A percentile compares a stretch with the other conserved stretches of the same genome.
These are phyloP conservation scores for Cutaneotrichosporon dermatis DNA, from an alignment of 1,284 basidiomycete species.

Conservation along the genomic window DNA sequence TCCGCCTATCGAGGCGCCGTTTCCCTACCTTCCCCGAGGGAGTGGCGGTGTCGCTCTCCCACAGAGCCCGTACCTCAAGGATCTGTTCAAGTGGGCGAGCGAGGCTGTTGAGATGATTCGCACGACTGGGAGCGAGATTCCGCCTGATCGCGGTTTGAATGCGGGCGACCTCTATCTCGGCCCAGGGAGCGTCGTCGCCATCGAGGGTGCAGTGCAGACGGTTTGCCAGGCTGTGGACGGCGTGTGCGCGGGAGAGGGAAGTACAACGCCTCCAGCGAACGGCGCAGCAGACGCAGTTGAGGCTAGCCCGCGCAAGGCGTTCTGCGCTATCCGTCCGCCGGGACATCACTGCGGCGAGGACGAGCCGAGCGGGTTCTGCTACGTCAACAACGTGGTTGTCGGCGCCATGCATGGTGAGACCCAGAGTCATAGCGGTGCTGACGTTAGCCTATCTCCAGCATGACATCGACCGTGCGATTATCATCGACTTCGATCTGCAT, in stretches of 20 bases:
- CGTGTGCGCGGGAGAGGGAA: slow-evolving; percentile 23
- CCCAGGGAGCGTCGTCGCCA: slow-evolving; percentile 54
- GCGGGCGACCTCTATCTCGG: slow-evolving; percentile 64
- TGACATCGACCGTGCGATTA: slow-evolving; percentile 70
- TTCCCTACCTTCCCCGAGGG: slow-evolving; percentile 30
- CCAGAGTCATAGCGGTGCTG: neutral
- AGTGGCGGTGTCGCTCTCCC: slow-evolving; percentile 19
- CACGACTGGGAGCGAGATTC: slow-evolving; percentile 71
- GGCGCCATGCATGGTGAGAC: slow-evolving; percentile 77
- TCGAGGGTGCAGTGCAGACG: slow-evolving; percentile 53
- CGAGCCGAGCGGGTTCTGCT: slow-evolving; percentile 71
- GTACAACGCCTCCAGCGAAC: neutral
- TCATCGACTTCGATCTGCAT: slow-evolving; percentile 92
- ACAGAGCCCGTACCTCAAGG: slow-evolving; percentile 35
- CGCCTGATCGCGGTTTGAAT: slow-evolving; percentile 64
- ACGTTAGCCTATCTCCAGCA: slow-evolving; percentile 70
- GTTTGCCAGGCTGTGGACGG: slow-evolving; percentile 78
- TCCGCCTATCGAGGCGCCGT: slow-evolving; percentile 36
- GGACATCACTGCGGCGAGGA: slow-evolving; percentile 89
- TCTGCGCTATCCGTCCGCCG: slow-evolving; percentile 79
- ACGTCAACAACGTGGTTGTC: slow-evolving; percentile 88
- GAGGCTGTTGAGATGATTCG: slow-evolving; percentile 64
- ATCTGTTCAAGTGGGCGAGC: slow-evolving; percentile 56
- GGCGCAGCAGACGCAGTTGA: neutral
- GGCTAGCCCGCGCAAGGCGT: slow-evolving; percentile 54